Evolutionary conservation across 2,329 filamentous ascomycete genomes (phyloP).

Genomic region (Calycina herbarum): DNA sequence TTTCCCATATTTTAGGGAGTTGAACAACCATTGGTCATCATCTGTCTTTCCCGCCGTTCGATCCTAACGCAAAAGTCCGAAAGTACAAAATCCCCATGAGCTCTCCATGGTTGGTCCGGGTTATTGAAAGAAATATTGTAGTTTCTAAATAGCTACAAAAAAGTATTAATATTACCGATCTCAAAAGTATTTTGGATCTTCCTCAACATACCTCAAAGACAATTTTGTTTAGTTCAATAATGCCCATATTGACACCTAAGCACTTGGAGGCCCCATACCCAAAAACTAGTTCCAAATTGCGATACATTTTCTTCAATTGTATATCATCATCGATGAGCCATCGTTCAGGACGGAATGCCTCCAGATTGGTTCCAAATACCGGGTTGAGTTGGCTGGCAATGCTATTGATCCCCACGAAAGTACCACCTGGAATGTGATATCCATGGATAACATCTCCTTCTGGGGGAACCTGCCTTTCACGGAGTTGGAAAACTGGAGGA

Average conservation of each 20-base stretch:
- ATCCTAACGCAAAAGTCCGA: background rate
- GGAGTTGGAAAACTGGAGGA: constrained; percentile 42
- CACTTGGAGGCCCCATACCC: too few species aligned
- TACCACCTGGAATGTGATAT: constrained; percentile 25
- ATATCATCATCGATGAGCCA: constrained; percentile 12
- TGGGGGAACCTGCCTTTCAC: constrained; percentile 24
- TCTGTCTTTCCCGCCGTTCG: background rate
- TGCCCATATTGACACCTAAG: constrained; percentile 38
- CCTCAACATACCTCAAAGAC: constrained; percentile 46
- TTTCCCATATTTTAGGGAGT: too few species aligned
- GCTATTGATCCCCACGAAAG: constrained; percentile 38
- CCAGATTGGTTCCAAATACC: constrained; percentile 41
- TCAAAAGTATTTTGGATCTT: constrained; percentile 5
- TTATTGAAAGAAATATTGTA: constrained; percentile 3
- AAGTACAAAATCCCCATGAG: background rate
- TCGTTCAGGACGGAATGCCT: too few species aligned
- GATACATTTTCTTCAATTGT: too few species aligned
- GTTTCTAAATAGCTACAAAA: constrained; percentile 7
- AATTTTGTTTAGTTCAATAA: constrained; percentile 51
- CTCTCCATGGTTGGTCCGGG: background rate
- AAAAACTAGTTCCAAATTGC: too few species aligned
- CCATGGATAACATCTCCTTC: constrained; percentile 25
- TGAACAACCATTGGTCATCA: background rate
- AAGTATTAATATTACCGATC: background rate
- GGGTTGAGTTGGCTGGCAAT: constrained; percentile 30